Evolutionary conservation across 352 stramenopile genomes (phyloP).

Genomic region (Phytophthora ramorum): DNA sequence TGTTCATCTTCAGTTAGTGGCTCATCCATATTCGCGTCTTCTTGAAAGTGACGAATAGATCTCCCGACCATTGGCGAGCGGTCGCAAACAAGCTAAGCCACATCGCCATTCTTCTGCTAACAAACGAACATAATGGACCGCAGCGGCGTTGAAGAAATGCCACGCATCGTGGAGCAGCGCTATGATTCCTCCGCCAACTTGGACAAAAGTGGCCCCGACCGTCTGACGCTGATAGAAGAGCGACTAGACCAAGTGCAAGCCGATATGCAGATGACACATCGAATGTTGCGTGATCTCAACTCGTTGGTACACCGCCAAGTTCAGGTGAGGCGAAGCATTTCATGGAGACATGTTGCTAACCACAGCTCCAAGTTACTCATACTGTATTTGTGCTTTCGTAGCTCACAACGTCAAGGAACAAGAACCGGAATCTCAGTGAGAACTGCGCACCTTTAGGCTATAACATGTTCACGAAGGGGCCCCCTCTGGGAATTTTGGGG

Average conservation of each 20-base stretch:
- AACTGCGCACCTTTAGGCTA: slow-evolving; percentile 35
- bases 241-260: slow-evolving; percentile 51
- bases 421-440: slow-evolving; percentile 47
- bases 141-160: slow-evolving; percentile 7
- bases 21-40: slow-evolving; percentile 20
- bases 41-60: slow-evolving; percentile 18
- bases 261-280: slow-evolving; percentile 49
- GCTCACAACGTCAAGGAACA: slow-evolving; percentile 35
- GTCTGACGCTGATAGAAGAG: slow-evolving; percentile 40
- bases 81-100: slow-evolving; percentile 2
- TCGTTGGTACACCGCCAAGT: slow-evolving; percentile 56
- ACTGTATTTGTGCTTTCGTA: slow-evolving; percentile 10
- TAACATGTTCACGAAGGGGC: slow-evolving; percentile 9
- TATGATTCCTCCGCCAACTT: background rate
- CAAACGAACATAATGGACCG: slow-evolving; percentile 14
- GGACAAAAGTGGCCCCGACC: slow-evolving; percentile 2
- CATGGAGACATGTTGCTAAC: background rate
- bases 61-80: slow-evolving; percentile 22
- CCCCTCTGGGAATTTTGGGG: slow-evolving; percentile 9
- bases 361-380: background rate
- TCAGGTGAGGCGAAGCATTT: slow-evolving; percentile 32
- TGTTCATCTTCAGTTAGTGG: slow-evolving; percentile 15
- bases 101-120: background rate
- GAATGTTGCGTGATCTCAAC: slow-evolving; percentile 62
- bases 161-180: slow-evolving; percentile 21